A percentile compares a stretch with the other conserved stretches of the same genome.
These are phyloP conservation scores for Puccinia coronata DNA, from an alignment of 1,284 basidiomycete genomes.

Conservation along the genomic window DNA sequence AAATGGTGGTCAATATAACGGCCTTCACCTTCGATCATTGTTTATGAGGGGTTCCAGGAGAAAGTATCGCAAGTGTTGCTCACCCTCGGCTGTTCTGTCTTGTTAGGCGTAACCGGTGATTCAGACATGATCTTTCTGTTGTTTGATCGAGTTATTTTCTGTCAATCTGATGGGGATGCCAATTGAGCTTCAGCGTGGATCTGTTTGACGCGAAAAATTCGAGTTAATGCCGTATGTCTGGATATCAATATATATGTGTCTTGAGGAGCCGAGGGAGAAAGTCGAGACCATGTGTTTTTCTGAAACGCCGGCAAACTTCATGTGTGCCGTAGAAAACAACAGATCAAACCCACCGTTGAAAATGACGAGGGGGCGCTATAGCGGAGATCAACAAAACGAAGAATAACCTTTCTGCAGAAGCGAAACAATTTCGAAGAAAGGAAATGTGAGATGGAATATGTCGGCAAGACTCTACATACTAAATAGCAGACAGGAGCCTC, in stretches of 20 bases:
- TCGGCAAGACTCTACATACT: too few relatives aligned
- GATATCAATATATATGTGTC: not conserved
- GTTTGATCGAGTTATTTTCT: not conserved
- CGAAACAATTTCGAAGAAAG: not conserved
- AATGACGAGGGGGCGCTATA: not conserved
- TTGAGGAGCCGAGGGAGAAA: not conserved
- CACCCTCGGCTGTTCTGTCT: slow-evolving; percentile 34
- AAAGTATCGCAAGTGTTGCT: not conserved
- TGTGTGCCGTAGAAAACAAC: not conserved
- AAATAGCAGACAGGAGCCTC: not conserved
- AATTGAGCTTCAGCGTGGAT: not conserved
- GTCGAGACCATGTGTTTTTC: not conserved
- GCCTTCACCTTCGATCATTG: not conserved
- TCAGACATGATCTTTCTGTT: slow-evolving; percentile 34
- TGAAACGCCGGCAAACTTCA: not conserved
- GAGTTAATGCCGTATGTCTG: not conserved
- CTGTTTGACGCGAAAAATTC: not conserved
- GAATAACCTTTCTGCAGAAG: not conserved
- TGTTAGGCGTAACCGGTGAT: slow-evolving; percentile 12
- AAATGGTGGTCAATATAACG: not conserved
- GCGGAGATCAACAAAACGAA: not conserved
- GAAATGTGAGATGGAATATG: too few relatives aligned
- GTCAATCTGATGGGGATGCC: not conserved
- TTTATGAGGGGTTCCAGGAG: too few relatives aligned
- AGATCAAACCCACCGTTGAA: not conserved